These are phyloP conservation scores for Phytopythium vexans DNA, from an alignment of 352 stramenopile genomes.

Conservation along the genomic window DNA sequence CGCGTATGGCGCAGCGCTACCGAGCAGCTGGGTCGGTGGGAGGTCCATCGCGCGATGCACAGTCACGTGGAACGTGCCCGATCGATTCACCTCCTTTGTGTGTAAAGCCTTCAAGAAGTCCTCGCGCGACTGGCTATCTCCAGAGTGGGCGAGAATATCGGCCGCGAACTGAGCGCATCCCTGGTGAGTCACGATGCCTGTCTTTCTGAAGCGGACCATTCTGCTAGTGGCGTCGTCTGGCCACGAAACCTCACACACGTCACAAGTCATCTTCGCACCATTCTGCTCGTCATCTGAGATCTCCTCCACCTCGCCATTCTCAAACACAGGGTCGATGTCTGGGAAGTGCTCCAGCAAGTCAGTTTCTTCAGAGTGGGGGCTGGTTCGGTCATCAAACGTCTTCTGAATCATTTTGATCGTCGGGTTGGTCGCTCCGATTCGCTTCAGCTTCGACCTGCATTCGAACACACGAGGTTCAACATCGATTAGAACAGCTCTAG, in stretches of 20 bases:
- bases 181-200: constrained; percentile 64
- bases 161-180: constrained; percentile 74
- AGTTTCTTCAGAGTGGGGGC: constrained; percentile 34
- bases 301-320: constrained; percentile 54
- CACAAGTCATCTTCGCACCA: constrained; percentile 35
- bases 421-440: constrained; percentile 56
- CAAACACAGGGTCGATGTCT: constrained; percentile 72
- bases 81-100: constrained; percentile 55
- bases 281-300: constrained; percentile 19
- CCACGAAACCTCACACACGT: constrained; percentile 85
- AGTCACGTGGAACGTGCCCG: constrained; percentile 72
- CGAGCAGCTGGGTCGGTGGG: constrained; percentile 56
- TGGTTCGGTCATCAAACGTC: constrained; percentile 60
- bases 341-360: constrained; percentile 54
- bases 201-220: constrained; percentile 53
- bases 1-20: constrained; percentile 65
- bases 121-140: constrained; percentile 53
- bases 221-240: constrained; percentile 50
- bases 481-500: neutral
- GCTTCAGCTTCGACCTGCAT: constrained; percentile 61
- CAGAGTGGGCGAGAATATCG: constrained; percentile 54
- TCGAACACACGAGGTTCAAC: neutral
- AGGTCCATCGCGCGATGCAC: constrained; percentile 74
- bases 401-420: constrained; percentile 70
- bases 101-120: constrained; percentile 46